Base-by-base conservation (phyloP, 208 protist genomes). In the Acanthamoeba royreba region DNA sequence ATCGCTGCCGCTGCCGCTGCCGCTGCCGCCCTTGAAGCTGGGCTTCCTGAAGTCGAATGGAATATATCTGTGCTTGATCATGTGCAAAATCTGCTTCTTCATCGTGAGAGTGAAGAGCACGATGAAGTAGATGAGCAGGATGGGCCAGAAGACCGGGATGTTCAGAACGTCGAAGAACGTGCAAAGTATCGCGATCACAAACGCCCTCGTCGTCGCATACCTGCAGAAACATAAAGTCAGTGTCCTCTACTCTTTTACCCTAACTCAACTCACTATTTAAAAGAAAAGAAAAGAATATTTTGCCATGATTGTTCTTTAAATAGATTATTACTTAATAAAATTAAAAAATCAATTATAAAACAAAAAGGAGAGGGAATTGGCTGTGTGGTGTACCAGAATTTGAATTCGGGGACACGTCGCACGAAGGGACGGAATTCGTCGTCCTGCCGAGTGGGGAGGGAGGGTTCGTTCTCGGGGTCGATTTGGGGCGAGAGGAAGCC, bases 141-240 rank as follows among this genome's bases (percentile, higher is more conserved):
- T 99, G n/a, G 99, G 99, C 99, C 99, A 99, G 94, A 98, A 99
- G 1, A 99, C 98, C 19, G 99, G 99, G 47, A 99, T 98, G 95
- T 99, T 97, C 1, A 99, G 97, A 40, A 99, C 95, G 49, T 92
- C 52, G 81, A 99, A 98, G 81, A 99, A 97, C 4, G 98, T 99
- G 31, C 98, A 96, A 11, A 98, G 95, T 5, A 99, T 88, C 58
- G 98, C 97, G 89, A 99, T 97, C 0, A 97, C 9, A 28, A 99
- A 83, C 17, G 98, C 98, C 35, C 96, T 97, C 19, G 93, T 94
- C 43, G 88, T 55, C 9, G 93, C 42, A 25, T 96, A 93, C 97
- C 97, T 98, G 85, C 47, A 81, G 13, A 33, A 31, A 47, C 17
- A 13, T 47, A 74, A 7, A 90, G 4, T 69, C 42, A 25, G 53